phyloP scores from a whole-genome alignment of 371 early-diverging fungal species.

The Ordospora pajunii region DNA sequence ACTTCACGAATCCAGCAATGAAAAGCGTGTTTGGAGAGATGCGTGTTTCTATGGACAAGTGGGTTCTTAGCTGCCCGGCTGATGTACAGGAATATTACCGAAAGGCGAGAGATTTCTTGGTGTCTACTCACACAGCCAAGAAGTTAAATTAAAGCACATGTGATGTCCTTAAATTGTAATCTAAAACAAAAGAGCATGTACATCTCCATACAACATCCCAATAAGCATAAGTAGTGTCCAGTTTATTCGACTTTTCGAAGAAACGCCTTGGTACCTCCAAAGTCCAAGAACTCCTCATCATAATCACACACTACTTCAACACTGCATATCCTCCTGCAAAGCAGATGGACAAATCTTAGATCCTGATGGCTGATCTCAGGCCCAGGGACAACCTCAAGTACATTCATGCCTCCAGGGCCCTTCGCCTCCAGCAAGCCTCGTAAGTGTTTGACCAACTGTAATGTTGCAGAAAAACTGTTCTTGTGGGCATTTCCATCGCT shows the following conservation, averaged over 20 bases:
- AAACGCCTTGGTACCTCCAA: neutral
- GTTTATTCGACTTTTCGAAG: neutral
- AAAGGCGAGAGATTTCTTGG: neutral
- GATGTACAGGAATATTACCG: constrained; percentile 10
- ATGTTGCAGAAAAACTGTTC: neutral
- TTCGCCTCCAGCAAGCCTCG: neutral
- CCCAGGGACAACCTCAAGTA: neutral
- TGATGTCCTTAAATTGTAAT: neutral
- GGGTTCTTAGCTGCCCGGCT: neutral
- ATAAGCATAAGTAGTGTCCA: neutral
- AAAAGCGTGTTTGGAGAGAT: constrained; percentile 42
- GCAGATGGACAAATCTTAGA: neutral
- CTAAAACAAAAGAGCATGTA: neutral
- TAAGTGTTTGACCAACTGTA: neutral
- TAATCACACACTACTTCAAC: neutral
- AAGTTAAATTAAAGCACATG: constrained; percentile 9
- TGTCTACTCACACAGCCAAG: neutral
- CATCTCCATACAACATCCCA: neutral
- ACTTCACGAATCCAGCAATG: constrained; percentile 49
- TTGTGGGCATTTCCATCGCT: neutral
- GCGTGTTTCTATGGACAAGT: neutral
- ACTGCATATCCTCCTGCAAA: neutral
- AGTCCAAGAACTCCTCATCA: neutral
- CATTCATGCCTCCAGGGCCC: neutral
- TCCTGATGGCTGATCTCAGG: neutral